Conservation (phyloP, 305 asterid species). For the Petunia hybrid region DNA sequence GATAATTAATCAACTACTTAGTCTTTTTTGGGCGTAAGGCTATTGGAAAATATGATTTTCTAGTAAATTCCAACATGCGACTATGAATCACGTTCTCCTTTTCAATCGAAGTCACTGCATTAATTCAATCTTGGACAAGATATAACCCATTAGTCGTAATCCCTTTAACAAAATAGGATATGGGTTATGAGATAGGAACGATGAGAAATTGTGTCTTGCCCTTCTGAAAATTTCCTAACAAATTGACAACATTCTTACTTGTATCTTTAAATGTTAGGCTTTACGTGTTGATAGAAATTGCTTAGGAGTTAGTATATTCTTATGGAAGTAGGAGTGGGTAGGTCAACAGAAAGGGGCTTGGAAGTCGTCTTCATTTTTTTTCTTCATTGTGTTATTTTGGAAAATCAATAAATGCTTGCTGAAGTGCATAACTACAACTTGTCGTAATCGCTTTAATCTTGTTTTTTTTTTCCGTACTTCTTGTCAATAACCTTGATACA, state of each 20-base stretch:
- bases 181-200: too few relatives aligned
- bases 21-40: not conserved
- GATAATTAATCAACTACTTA: too few relatives aligned
- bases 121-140: not conserved
- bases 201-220: not conserved
- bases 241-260: not conserved
- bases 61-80: not conserved
- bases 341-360: conserved; percentile 12
- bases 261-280: not conserved
- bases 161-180: too few relatives aligned
- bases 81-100: not conserved
- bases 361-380: not conserved
- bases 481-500: too few relatives aligned
- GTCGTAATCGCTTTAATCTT: too few relatives aligned
- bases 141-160: not conserved
- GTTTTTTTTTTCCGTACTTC: too few relatives aligned
- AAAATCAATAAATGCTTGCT: not conserved
- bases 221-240: not conserved
- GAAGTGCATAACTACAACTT: too few relatives aligned
- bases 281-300: not conserved
- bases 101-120: too few relatives aligned
- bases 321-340: not conserved
- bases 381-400: not conserved
- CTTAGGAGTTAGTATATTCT: not conserved
- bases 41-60: not conserved